These are phyloP conservation scores for Podospora pseudopauciseta DNA, from an alignment of 495 filamentous ascomycete genomes.

Conservation along the genomic window DNA sequence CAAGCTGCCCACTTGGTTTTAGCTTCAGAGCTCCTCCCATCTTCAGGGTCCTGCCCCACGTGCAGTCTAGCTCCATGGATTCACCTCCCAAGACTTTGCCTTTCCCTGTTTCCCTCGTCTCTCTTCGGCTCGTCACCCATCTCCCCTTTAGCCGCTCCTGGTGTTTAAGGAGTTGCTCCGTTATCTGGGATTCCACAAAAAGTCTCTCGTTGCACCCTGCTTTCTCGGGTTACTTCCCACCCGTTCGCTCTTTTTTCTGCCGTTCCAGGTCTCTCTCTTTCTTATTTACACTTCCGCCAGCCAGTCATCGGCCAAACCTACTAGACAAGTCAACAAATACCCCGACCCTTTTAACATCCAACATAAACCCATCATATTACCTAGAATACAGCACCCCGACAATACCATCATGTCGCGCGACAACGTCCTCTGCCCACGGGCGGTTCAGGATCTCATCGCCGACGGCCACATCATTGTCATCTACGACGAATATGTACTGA, in stretches of 20 bases:
- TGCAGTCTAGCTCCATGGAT: neutral
- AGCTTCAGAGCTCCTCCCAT: neutral
- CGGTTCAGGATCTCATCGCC: slow-evolving; percentile 42
- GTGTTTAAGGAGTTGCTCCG: neutral
- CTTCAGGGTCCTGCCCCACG: neutral
- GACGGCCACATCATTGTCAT: slow-evolving; percentile 46
- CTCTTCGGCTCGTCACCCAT: neutral
- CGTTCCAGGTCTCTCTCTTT: neutral
- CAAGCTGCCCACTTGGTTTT: slow-evolving; percentile 2
- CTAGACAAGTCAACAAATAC: neutral
- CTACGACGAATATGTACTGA: slow-evolving; percentile 41
- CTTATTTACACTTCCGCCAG: neutral
- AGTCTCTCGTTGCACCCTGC: neutral
- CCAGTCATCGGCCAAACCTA: neutral
- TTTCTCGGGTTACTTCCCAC: neutral
- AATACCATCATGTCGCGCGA: slow-evolving; percentile 16
- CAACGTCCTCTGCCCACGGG: slow-evolving; percentile 24
- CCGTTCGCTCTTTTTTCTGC: neutral
- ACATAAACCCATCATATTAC: neutral
- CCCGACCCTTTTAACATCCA: neutral
- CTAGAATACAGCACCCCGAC: neutral
- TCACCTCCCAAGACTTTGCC: neutral
- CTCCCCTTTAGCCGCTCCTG: neutral
- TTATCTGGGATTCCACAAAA: neutral
- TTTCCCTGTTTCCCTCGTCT: neutral